Conservation (phyloP, 352 stramenopile genomes). For the Pythium myriotylum region DNA sequence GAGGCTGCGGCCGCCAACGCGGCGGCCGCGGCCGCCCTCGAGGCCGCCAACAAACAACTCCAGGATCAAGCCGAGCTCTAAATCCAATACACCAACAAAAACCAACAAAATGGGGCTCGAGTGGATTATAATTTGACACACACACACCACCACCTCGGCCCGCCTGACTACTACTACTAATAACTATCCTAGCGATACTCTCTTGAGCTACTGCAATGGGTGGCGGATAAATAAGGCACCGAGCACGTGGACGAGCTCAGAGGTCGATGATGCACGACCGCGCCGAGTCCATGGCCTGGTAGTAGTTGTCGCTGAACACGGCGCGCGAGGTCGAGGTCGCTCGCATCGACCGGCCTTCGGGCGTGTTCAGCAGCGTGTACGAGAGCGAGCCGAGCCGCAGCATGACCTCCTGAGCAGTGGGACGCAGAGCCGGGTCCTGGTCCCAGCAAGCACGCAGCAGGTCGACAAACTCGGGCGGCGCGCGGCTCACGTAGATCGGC, state of each 20-base stretch:
- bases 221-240: conserved; percentile 15
- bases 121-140: conserved; percentile 7
- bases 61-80: neutral
- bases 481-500: conserved; percentile 43
- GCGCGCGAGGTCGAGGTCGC: conserved; percentile 40
- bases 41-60: neutral
- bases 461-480: conserved; percentile 64
- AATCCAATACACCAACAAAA: neutral
- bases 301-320: conserved; percentile 75
- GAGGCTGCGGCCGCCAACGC: conserved; percentile 9
- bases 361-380: conserved; percentile 51
- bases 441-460: conserved; percentile 67
- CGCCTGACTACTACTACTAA: neutral
- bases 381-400: conserved; percentile 60
- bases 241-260: conserved; percentile 1
- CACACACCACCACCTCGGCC: too few relatives aligned
- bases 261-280: conserved; percentile 47
- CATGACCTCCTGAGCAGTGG: conserved; percentile 71
- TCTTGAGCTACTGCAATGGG: neutral
- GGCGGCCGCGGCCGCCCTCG: conserved; percentile 1
- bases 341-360: conserved; percentile 29
- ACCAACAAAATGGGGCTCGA: neutral
- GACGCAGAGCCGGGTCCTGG: conserved; percentile 50
- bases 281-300: conserved; percentile 67
- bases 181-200: neutral